Evolutionary conservation across 352 stramenopile species (phyloP).

Genomic region (Globisporangium takayamanum): DNA sequence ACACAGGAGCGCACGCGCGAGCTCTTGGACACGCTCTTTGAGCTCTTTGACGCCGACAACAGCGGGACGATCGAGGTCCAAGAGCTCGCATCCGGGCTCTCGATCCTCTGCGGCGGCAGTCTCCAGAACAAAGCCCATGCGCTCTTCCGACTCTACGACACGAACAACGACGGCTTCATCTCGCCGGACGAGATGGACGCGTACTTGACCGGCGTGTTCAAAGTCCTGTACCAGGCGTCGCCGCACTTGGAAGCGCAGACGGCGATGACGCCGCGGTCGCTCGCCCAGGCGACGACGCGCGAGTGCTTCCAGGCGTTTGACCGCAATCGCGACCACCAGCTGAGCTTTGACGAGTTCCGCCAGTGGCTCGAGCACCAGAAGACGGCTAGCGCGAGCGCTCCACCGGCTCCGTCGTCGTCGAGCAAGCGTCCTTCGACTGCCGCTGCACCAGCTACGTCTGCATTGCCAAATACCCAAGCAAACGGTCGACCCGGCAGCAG

Average conservation of each 20-base stretch:
- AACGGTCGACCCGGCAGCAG: background rate
- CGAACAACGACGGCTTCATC: slow-evolving; percentile 78
- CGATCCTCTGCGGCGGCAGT: slow-evolving; percentile 82
- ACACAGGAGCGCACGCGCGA: slow-evolving; percentile 36
- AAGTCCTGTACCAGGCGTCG: slow-evolving; percentile 81
- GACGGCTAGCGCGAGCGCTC: background rate
- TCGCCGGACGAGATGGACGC: slow-evolving; percentile 75
- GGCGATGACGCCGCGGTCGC: slow-evolving; percentile 43
- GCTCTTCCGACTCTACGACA: slow-evolving; percentile 81
- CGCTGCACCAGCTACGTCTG: too few species aligned
- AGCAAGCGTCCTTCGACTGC: background rate
- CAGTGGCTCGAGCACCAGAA: slow-evolving; percentile 71
- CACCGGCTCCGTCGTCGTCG: background rate
- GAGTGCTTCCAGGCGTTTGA: slow-evolving; percentile 77
- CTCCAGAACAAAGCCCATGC: slow-evolving; percentile 62
- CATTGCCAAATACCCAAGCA: background rate
- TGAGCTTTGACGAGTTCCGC: slow-evolving; percentile 80
- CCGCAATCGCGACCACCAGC: slow-evolving; percentile 62
- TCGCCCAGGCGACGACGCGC: slow-evolving; percentile 68
- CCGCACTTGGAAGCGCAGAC: slow-evolving; percentile 49
- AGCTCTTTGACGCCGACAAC: slow-evolving; percentile 73
- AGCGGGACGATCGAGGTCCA: slow-evolving; percentile 82
- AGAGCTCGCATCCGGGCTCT: slow-evolving; percentile 79
- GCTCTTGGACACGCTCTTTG: slow-evolving; percentile 69
- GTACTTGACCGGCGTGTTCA: slow-evolving; percentile 83